Evolutionary conservation across 1,139 yeast genomes (phyloP), one percentile per base, ranked within the genome.

Genomic region (Geotrichum phurueaensis): DNA sequence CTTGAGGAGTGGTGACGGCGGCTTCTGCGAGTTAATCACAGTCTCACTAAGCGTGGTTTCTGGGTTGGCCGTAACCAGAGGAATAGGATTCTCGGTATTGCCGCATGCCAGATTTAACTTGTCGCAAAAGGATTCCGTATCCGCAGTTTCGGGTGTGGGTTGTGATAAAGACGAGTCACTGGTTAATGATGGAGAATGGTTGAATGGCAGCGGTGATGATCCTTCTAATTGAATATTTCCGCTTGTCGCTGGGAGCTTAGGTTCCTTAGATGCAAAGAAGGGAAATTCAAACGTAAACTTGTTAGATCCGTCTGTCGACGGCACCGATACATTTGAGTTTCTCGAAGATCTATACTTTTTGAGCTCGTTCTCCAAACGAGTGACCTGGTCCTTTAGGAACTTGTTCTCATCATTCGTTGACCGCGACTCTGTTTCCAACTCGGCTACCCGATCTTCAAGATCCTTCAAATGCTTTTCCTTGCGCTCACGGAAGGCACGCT

Each of bases 401-500:
- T 87, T 88, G 49, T 88, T 79, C 70, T 91, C 96, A 31, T 88
- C 79, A 64, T 79, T 78, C 62, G 87, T 82, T 68, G 80, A 79
- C 61, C 83, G 77, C 65, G 86, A 86, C 67, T 86, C 87, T 65
- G 81, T 82, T 73, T 92, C 97, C 66, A 92, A 79, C 63, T 76
- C 74, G 62, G 79, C 75, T 22, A 92, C 96, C 67, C 88, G 85
- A 60, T 85, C 86, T 71, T 92, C 97, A 64, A 94, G 79, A 64
- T 91, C 97, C 70, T 85, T 83, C 85, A 94, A 82, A 70, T 88
- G 90, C 61, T 81, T 81, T 73, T 94, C 98, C 73, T 94, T 94
- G 65, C 99, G 83, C 74, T 94, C 98, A 64, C 99, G 80, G 74
- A 91, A 94, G 10, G 98, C 98, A 61, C 98, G 80, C 75, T 94